Percentiles rank a stretch among this genome's conserved stretches.
Conservation (phyloP, 371 early-diverging fungal genomes). For the Amoeboradix gromovi region DNA sequence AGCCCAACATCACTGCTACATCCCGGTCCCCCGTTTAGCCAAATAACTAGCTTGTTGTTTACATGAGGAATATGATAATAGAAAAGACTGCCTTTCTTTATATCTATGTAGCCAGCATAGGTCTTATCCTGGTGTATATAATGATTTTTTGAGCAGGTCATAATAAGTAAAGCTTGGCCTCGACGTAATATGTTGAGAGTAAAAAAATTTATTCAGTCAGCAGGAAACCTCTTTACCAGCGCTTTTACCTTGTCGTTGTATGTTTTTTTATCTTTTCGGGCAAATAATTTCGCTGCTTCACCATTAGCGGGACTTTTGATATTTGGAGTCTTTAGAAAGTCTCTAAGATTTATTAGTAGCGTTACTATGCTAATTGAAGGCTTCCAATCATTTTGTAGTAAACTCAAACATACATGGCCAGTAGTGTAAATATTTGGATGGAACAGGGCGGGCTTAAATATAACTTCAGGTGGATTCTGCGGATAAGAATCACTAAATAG, state of each 20-base stretch:
- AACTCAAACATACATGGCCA: conserved; percentile 94
- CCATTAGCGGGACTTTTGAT: conserved; percentile 92
- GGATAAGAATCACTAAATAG: conserved; percentile 87
- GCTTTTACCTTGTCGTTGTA: too few relatives aligned
- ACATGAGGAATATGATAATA: neutral
- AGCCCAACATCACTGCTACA: conserved; percentile 47
- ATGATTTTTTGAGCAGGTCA: neutral
- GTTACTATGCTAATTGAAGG: conserved; percentile 90
- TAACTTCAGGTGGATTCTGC: conserved; percentile 89
- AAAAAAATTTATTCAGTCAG: too few relatives aligned
- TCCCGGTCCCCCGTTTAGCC: conserved; percentile 35
- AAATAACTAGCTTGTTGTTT: conserved; percentile 6
- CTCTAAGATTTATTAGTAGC: conserved; percentile 84
- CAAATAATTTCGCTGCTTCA: conserved; percentile 83
- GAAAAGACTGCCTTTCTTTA: neutral
- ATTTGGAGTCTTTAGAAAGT: conserved; percentile 91
- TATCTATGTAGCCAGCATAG: neutral
- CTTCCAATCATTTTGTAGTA: conserved; percentile 81
- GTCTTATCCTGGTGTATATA: neutral
- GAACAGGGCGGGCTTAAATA: conserved; percentile 89
- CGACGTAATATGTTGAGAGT: too few relatives aligned
- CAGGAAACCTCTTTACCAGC: too few relatives aligned
- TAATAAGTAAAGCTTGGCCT: too few relatives aligned
- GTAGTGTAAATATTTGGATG: conserved; percentile 95
- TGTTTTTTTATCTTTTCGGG: too few relatives aligned